phyloP scores from a whole-genome alignment of 352 stramenopile genomes.

The Poterioochromonas sp. region DNA sequence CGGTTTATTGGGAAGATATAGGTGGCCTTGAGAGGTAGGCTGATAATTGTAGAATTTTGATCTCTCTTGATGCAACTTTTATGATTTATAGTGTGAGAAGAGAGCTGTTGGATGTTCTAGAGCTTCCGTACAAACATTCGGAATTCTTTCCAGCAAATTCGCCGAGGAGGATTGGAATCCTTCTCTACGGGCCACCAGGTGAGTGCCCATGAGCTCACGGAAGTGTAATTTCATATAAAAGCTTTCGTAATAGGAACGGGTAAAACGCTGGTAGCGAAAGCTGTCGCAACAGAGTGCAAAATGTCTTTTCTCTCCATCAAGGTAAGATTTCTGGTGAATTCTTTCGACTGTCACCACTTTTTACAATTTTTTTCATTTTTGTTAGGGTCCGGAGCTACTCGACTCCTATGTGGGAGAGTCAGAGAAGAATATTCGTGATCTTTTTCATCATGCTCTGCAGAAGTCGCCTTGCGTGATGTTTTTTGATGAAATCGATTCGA shows the following conservation, averaged over 20 bases:
- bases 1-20: conserved; percentile 59
- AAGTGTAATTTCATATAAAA: too few relatives aligned
- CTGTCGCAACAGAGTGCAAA: conserved; percentile 91
- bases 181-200: conserved; percentile 59
- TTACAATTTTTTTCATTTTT: not conserved
- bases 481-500: conserved; percentile 92
- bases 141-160: conserved; percentile 53
- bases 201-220: conserved; percentile 33
- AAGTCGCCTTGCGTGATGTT: conserved; percentile 73
- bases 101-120: conserved; percentile 65
- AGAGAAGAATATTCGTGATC: conserved; percentile 85
- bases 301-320: conserved; percentile 85
- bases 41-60: not conserved
- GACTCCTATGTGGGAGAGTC: conserved; percentile 96
- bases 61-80: not conserved
- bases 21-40: conserved; percentile 50
- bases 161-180: conserved; percentile 54
- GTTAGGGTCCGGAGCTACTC: conserved; percentile 88
- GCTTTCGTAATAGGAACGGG: not conserved
- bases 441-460: conserved; percentile 68
- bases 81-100: conserved; percentile 45
- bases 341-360: too few relatives aligned
- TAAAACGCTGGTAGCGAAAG: conserved; percentile 97
- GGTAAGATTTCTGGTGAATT: too few relatives aligned
- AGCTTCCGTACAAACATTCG: conserved; percentile 61